These are phyloP conservation scores for Brassica cretica DNA, from an alignment of 345 rosid species.

Conservation along the genomic window DNA sequence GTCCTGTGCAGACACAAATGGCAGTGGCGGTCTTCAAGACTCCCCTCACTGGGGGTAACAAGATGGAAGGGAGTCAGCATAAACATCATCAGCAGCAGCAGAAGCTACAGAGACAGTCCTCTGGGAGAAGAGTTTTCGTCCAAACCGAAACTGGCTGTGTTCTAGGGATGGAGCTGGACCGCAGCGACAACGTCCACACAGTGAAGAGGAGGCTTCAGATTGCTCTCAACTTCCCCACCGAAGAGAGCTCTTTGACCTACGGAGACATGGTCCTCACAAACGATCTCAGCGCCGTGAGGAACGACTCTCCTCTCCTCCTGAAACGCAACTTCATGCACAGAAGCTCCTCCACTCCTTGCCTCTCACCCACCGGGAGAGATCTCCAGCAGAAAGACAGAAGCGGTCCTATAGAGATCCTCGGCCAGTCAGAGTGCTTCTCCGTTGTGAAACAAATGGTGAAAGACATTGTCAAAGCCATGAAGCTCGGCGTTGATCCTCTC, in stretches of 20 bases:
- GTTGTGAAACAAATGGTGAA: conserved; percentile 55
- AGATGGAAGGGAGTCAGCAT: conserved; percentile 62
- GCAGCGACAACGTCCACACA: conserved; percentile 85
- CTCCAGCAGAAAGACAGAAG: conserved; percentile 77
- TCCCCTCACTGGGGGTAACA: conserved; percentile 56
- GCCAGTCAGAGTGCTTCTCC: conserved; percentile 56
- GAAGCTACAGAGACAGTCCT: conserved; percentile 46
- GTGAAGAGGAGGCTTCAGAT: conserved; percentile 93
- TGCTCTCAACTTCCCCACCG: conserved; percentile 81
- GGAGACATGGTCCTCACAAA: conserved; percentile 87
- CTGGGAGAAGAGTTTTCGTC: conserved; percentile 89
- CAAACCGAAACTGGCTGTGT: conserved; percentile 98
- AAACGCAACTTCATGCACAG: conserved; percentile 76
- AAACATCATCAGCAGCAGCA: conserved; percentile 36
- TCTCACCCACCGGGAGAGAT: conserved; percentile 86
- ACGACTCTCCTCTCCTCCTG: conserved; percentile 84
- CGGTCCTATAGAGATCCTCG: conserved; percentile 87
- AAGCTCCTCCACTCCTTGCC: conserved; percentile 98
- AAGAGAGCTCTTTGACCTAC: conserved; percentile 75
- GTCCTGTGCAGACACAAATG: conserved; percentile 98
- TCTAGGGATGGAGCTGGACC: conserved; percentile 97
- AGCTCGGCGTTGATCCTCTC: conserved; percentile 80
- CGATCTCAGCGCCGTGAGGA: conserved; percentile 86
- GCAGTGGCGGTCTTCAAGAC: conserved; percentile 81
- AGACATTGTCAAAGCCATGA: conserved; percentile 79